Evolutionary conservation across 371 early-diverging fungal genomes (phyloP), one percentile per base, ranked within the genome.

Genomic region (Mucor piriformis): DNA sequence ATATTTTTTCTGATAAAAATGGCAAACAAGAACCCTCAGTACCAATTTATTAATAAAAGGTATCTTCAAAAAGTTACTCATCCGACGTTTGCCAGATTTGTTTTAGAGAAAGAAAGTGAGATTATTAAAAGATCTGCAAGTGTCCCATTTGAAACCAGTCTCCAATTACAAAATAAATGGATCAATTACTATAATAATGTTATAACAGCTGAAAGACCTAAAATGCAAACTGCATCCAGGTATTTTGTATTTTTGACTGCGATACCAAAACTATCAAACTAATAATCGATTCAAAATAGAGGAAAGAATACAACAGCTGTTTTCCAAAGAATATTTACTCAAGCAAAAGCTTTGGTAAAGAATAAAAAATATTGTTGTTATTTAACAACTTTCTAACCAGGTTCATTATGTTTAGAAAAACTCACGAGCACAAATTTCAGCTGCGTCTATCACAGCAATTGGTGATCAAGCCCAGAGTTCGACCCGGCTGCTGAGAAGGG

Each of bases 351-450:
- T 1, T 2, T 16, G 18, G 18, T 40, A 40, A 16, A 2, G 18
- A 16, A 16, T 6, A 40, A 15, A 16, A 16, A 40, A 40, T 16
- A 16, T 7, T 16, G 18, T 20, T 40, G n/a, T 40, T 40, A 40
- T 40, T 40, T 13, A 54, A 54, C 44, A 54, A 44, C 11, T 54
- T 54, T 44, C 44, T 54, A 54, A 54, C 46, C 54, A 44, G 29
- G 46, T 54, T 54, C 44, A 18, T 55, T 46, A 47, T 47, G 35
- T 55, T 55, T 55, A 34, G 56, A 55, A 55, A 46, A 46, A 47
- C 46, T 46, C 56, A 47, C 32, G 24, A 55, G 56, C 56, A 15
- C 56, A 46, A 47, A 46, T 55, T 18, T 55, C 56, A 21, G 56
- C 56, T 34, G 56, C 46, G 33, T 55, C 56, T 47, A 55, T 55